Conservation (phyloP, 2,329 filamentous ascomycete species). For the Ophiognomonia clavigignenti-juglandacearum region DNA sequence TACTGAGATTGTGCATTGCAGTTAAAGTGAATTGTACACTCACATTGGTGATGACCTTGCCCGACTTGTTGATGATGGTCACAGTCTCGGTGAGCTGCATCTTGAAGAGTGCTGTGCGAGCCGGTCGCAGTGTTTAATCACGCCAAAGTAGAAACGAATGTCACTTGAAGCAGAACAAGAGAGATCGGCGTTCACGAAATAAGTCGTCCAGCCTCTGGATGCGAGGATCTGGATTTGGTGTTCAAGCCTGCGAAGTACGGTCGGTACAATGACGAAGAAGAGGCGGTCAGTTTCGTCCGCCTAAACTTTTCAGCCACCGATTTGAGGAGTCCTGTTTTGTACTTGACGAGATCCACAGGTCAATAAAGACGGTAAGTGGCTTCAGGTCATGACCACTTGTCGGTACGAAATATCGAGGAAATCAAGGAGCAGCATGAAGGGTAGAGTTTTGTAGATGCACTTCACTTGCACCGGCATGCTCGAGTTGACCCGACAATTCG, state of each 20-base stretch:
- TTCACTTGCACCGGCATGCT: no score
- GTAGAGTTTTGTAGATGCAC: no score
- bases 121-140: constrained; percentile 5
- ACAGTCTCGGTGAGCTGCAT: constrained; percentile 64
- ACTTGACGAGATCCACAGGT: not conserved
- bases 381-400: not conserved
- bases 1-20: no score
- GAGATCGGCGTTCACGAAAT: not conserved
- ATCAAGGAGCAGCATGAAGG: no score
- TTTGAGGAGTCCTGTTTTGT: not conserved
- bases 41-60: constrained; percentile 86
- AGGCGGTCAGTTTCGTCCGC: constrained; percentile 5
- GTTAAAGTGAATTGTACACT: constrained; percentile 28
- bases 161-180: not conserved
- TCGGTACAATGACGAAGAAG: constrained; percentile 3
- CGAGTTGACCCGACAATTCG: no score
- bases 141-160: not conserved
- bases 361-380: not conserved
- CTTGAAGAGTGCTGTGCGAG: constrained; percentile 16
- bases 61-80: constrained; percentile 84
- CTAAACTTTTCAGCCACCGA: not conserved
- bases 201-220: not conserved
- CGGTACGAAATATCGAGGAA: no score
- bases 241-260: no score
- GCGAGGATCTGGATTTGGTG: no score